A percentile compares a stretch with the other conserved stretches of the same genome.
Conservation (phyloP, 768 basidiomycete species). For the Hypsizygus marmoreus region DNA sequence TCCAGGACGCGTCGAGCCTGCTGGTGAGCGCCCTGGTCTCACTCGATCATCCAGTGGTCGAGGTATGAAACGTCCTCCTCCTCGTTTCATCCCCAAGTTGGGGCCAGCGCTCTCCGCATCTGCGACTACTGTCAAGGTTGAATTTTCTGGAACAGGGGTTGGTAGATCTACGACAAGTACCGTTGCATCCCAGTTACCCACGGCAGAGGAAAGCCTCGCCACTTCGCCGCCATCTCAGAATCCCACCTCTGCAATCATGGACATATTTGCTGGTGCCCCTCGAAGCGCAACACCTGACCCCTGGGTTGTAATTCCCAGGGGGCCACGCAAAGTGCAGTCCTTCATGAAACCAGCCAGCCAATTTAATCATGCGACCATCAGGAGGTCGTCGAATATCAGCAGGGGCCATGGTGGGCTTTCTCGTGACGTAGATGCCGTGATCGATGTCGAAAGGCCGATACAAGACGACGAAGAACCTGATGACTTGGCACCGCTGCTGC, state of each 20-base stretch:
- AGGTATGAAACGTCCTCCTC: conserved; percentile 26
- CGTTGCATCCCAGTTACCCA: conserved; percentile 25
- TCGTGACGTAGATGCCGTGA: conserved; percentile 75
- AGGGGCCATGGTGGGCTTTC: conserved; percentile 43
- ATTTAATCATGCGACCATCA: conserved; percentile 9
- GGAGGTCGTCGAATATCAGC: conserved; percentile 22
- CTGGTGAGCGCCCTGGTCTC: conserved; percentile 17
- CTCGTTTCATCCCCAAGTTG: conserved; percentile 73
- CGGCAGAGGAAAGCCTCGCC: conserved; percentile 3
- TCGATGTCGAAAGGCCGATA: conserved; percentile 50
- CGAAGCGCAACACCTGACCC: conserved; percentile 52
- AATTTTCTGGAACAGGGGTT: conserved; percentile 76
- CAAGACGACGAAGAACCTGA: conserved; percentile 44
- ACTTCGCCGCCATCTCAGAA: conserved; percentile 8
- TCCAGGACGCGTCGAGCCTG: conserved; percentile 24
- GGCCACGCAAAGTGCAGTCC: conserved; percentile 29
- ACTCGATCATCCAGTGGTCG: conserved; percentile 23
- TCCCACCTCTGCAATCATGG: conserved; percentile 55
- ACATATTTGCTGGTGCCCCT: conserved; percentile 92
- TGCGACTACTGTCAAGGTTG: conserved; percentile 92
- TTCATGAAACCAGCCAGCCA: conserved; percentile 23
- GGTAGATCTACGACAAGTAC: conserved; percentile 44
- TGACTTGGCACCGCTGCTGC: conserved; percentile 52
- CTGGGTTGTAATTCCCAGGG: conserved; percentile 70
- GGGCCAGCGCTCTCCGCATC: conserved; percentile 85